Evolutionary conservation across 176 grass and related monocot species (phyloP).

Genomic region (barley (Hordeum vulgare)): MorexV3_pseudomolecules_assembly NC_058519.1:62280661-62281160

Average conservation of each 20-base stretch:
- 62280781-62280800: fast-evolving
- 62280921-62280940: not conserved
- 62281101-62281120: too few species aligned
- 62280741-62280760: not conserved
- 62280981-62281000: not conserved
- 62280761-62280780: fast-evolving
- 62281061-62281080: not conserved
- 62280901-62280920: not conserved
- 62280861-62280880: not conserved
- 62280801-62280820: fast-evolving
- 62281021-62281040: too few species aligned
- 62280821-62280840: not conserved
- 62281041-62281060: too few species aligned
- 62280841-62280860: not conserved
- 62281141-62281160: too few species aligned
- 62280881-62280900: not conserved
- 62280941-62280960: not conserved
- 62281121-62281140: too few species aligned
- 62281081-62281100: too few species aligned
- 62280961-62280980: not conserved
- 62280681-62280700: not conserved
- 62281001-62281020: too few species aligned
- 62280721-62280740: not conserved
- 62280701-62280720: not conserved
- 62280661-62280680: not conserved